Evolutionary conservation across 1,139 yeast species (phyloP).

Genomic region (Yamadazyma triangularis): DNA sequence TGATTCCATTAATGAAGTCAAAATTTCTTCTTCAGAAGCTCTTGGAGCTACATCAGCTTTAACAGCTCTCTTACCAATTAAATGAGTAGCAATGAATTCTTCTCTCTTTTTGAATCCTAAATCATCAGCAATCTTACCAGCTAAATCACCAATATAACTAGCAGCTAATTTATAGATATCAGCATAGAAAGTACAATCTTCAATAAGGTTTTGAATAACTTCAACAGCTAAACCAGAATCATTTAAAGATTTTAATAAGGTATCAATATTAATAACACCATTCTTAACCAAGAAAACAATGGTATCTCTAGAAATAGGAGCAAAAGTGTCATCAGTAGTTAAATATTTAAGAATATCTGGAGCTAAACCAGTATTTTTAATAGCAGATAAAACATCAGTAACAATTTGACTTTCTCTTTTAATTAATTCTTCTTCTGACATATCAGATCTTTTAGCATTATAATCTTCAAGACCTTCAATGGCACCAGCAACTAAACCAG

Average conservation of each 20-base stretch:
- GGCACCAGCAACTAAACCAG: slow-evolving; percentile 22
- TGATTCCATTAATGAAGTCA: slow-evolving; percentile 41
- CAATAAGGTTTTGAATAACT: slow-evolving; percentile 34
- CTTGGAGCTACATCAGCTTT: slow-evolving; percentile 3
- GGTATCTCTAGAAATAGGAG: slow-evolving; percentile 25
- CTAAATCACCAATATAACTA: slow-evolving; percentile 28
- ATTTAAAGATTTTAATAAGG: slow-evolving; percentile 39
- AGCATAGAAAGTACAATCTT: slow-evolving; percentile 39
- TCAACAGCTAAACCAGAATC: slow-evolving; percentile 42
- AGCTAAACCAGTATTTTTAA: slow-evolving; percentile 37
- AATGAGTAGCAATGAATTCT: slow-evolving; percentile 5
- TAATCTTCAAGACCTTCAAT: slow-evolving; percentile 26
- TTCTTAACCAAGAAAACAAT: slow-evolving; percentile 28
- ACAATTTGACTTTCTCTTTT: slow-evolving; percentile 41
- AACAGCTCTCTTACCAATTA: slow-evolving; percentile 6
- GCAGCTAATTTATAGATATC: slow-evolving; percentile 37
- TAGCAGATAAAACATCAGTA: slow-evolving; percentile 38
- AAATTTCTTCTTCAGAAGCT: slow-evolving; percentile 14
- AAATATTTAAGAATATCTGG: slow-evolving; percentile 32
- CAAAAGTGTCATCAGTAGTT: slow-evolving; percentile 29
- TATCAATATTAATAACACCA: slow-evolving; percentile 30
- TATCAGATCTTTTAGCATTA: slow-evolving; percentile 26
- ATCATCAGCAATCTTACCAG: slow-evolving; percentile 19
- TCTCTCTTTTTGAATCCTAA: slow-evolving; percentile 22
- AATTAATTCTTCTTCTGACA: slow-evolving; percentile 21